Conservation (phyloP, 179 eudicot species). For the Silene noctiflora region DNA sequence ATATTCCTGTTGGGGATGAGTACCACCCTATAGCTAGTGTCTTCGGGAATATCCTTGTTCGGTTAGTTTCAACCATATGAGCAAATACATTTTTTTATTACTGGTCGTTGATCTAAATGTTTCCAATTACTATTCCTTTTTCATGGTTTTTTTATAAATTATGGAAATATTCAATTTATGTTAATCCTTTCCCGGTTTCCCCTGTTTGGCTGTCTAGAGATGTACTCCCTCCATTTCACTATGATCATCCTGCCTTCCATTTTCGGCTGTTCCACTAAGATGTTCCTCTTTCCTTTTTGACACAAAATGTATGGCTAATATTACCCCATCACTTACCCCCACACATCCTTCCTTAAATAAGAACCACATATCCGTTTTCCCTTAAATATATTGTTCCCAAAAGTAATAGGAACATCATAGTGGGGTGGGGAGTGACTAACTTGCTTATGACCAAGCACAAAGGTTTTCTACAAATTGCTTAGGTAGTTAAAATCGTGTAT, state of each 20-base stretch:
- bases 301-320: too few species aligned
- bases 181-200: neutral
- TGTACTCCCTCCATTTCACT: too few species aligned
- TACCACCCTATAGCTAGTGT: constrained; percentile 72
- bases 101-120: constrained; percentile 1
- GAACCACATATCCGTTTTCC: too few species aligned
- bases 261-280: too few species aligned
- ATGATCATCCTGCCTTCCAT: too few species aligned
- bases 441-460: neutral
- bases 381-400: too few species aligned
- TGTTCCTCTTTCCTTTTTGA: too few species aligned
- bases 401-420: too few species aligned
- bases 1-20: constrained; percentile 68
- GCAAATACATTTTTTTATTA: neutral
- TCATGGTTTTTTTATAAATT: neutral
- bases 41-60: constrained; percentile 51
- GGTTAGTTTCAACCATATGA: constrained; percentile 44
- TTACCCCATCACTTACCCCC: too few species aligned
- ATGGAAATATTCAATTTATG: neutral
- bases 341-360: too few species aligned
- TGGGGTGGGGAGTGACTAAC: too few species aligned
- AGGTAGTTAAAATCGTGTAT: neutral
- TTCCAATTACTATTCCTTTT: constrained; percentile 5
- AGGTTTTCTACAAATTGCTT: neutral
- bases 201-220: neutral